These are phyloP conservation scores for Xerocomus nothofagi DNA, from an alignment of 1,284 basidiomycete species.

Conservation along the genomic window DNA sequence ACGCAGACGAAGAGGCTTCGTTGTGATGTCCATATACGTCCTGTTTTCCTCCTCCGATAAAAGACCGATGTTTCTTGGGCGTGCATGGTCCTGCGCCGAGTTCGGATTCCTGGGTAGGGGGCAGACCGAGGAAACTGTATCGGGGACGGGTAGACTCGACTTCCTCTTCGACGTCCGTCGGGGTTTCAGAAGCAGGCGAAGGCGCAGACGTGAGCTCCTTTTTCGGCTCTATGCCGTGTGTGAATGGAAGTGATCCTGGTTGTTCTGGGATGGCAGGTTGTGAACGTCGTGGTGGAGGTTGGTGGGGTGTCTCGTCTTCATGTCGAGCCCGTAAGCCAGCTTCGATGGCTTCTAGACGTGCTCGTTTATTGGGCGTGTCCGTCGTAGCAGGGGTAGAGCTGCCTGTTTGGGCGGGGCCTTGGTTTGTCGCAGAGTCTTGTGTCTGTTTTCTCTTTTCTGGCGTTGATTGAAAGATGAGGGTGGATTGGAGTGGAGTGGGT, in stretches of 20 bases:
- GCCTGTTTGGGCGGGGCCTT: too few relatives aligned
- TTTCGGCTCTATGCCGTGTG: not conserved
- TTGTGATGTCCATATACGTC: not conserved
- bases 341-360: constrained; percentile 15
- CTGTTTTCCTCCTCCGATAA: too few relatives aligned
- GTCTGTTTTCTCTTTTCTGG: constrained; percentile 5
- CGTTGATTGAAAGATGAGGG: not conserved
- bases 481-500: not conserved
- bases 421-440: not conserved
- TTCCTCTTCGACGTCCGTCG: constrained; percentile 5
- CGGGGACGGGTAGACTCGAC: not conserved
- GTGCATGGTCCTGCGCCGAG: constrained; percentile 2
- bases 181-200: not conserved
- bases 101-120: constrained; percentile 13
- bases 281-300: not conserved
- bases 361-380: constrained; percentile 5
- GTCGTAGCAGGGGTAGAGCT: not conserved
- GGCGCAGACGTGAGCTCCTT: not conserved
- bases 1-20: not conserved
- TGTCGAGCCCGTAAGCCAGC: constrained; percentile 13
- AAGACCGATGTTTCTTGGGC: constrained; percentile 4
- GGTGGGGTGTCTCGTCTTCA: not conserved
- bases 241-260: constrained; percentile 18
- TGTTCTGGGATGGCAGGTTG: not conserved
- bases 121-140: constrained; percentile 26